phyloP scores from a whole-genome alignment of 2,329 filamentous ascomycete species.

The Ophidiomyces ophidiicola region DNA sequence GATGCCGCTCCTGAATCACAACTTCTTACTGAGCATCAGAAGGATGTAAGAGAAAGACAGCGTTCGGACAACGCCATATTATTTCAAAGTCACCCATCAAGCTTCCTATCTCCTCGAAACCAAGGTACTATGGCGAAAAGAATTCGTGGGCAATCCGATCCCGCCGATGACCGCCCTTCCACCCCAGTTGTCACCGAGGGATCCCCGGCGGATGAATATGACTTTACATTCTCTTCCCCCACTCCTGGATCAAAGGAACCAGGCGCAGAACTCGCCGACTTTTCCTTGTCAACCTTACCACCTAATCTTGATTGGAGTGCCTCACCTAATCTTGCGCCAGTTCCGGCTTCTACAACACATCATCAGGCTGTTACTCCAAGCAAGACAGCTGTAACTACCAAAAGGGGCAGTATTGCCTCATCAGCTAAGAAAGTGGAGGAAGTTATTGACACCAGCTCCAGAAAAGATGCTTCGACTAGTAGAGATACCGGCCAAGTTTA shows the following conservation, averaged over 20 bases:
- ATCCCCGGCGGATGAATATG: slow-evolving; percentile 31
- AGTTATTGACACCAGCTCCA: no score
- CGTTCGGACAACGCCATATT: slow-evolving; percentile 49
- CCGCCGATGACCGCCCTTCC: slow-evolving; percentile 22
- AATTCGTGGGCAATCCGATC: slow-evolving; percentile 16
- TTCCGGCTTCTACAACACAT: not conserved
- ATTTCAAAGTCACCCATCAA: slow-evolving; percentile 49
- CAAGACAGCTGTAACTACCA: not conserved
- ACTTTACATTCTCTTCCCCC: slow-evolving; percentile 41
- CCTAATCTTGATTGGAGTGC: slow-evolving; percentile 11
- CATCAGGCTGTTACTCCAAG: not conserved
- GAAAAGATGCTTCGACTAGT: no score
- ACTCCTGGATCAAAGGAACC: slow-evolving; percentile 33
- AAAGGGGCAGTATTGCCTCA: not conserved
- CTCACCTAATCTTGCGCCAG: slow-evolving; percentile 5
- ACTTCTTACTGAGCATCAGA: slow-evolving; percentile 64
- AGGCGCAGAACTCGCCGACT: slow-evolving; percentile 2
- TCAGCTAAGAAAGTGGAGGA: no score
- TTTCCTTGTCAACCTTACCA: slow-evolving; percentile 11
- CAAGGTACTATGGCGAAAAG: slow-evolving; percentile 22
- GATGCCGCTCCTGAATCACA: slow-evolving; percentile 50
- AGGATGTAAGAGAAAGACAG: slow-evolving; percentile 63
- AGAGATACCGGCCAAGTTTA: no score
- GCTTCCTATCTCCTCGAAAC: slow-evolving; percentile 17
- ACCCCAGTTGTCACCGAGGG: slow-evolving; percentile 35